Base-by-base conservation (phyloP, 306 rosid genomes). In the Begonia loranthoides region DNA sequence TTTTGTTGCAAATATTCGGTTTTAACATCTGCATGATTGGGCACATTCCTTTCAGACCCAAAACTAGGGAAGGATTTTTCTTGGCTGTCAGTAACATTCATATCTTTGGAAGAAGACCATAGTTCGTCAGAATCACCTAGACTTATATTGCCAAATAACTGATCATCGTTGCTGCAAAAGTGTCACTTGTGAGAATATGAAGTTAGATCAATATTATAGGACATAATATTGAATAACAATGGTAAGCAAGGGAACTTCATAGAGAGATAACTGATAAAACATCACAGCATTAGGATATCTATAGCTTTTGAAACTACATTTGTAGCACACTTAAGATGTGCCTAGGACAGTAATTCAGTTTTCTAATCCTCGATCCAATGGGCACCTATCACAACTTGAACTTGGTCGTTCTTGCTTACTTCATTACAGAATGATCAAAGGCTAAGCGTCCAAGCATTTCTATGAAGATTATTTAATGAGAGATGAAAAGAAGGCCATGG, bases 81-180 rank as follows among this genome's bases (percentile, higher is more conserved):
- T 13, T 59, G 70, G 66, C 66, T 61, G 43, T 69, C 68, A 46
- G 66, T 66, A 28, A 28, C 36, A 5, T 8, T 28, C 48, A 51
- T 73, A 65, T 78, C 82, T 71, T 73, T 76, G 41, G 76, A 66
- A 36, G 94, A 76, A 52, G 89, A 68, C 96, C 96, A 86, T 16
- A 73, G 76, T 74, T 72, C 87, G 38, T 75, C 77, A 71, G 71
- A 56, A 61, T 75, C 76, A 66, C 73, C 83, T 59, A 83, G 73
- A 72, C 60, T 78, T 69, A 15, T 73, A 43, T 70, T 62, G 59
- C 88, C 79, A 79, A 78, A 92, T 45, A 86, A 51, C 54, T 82
- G 66, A 72, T 80, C 99, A 63, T 80, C 80, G 54, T 80, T 75
- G 79, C 96, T 92, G 88, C 76, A 86, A 76, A 79, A 80, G 66